Base-by-base conservation (phyloP, 176 grass and related monocot genomes). In the Cymbopogon citratus region DNA sequence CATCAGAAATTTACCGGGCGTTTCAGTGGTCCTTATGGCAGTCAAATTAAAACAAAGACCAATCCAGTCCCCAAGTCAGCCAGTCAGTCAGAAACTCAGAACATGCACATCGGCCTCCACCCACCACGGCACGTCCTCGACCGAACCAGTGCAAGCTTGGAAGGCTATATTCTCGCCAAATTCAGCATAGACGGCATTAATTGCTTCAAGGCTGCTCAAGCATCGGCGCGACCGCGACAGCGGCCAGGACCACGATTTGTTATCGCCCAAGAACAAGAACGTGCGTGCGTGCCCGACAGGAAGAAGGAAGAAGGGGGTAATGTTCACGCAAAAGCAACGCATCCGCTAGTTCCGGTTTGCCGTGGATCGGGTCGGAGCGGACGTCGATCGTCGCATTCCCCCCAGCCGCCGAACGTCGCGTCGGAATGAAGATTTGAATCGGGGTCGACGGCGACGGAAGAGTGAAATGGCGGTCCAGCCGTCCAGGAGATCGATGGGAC, bases 291-390 rank as follows among this genome's bases (percentile, higher is more conserved):
- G 35, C 36, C 46, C 44, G 44, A 56, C 33, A 76, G n/a, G 38
- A 19, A 76, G 38, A 19, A 76, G n/a, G 27, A 19, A 34, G 71
- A 27, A 63, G 51, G n/a, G 21, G n/a, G 19, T 21, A 26, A 52
- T 70, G 73, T 81, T 78, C 81, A 89, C 83, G 73, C 57, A 73
- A 77, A 81, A 59, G 72, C 69, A 82, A 71, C 83, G 59, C 45
- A 78, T 66, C 57, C 75, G 49, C 23, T 6, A 21, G 1, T 9
- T 43, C 69, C 21, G 38, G 45, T 48, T 48, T 48, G 45, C 45
- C 45, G 45, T 26, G 65, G 73, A 76, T 34, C 10, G 65, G 73
- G 67, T 34, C 10, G 63, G 27, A 46, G 13, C 23, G 41, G 69
- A 72, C 27, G 1, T 4, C 41, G 70, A 76, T 41, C 21, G 59